Percentiles rank a stretch among this genome's conserved stretches.
These are phyloP conservation scores for Talinum fruticosum DNA, from an alignment of 148 eudicot species.

Conservation along the genomic window DNA sequence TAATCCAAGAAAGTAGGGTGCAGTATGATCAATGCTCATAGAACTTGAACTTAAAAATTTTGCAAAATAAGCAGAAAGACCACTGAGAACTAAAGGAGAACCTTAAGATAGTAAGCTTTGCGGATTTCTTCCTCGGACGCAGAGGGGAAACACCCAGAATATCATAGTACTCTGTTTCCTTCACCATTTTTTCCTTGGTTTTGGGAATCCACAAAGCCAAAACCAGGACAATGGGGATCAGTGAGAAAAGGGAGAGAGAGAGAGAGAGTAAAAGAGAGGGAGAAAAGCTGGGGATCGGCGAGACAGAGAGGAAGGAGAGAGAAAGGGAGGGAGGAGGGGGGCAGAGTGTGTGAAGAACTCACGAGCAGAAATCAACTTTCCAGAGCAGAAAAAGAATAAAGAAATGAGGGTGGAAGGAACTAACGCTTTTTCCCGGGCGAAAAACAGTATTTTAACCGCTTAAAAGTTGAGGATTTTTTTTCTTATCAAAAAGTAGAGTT, in stretches of 20 bases:
- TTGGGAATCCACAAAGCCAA: not conserved
- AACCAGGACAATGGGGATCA: conserved; percentile 10
- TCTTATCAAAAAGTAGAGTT: too few relatives aligned
- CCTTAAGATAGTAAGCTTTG: conserved; percentile 94
- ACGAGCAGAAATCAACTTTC: conserved; percentile 58
- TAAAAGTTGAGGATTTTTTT: conserved; percentile 14
- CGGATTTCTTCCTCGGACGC: conserved; percentile 83
- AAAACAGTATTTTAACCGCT: conserved; percentile 69
- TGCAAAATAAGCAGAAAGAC: not conserved
- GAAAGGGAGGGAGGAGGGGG: not conserved
- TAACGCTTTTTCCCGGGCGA: conserved; percentile 64
- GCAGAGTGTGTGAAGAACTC: conserved; percentile 21
- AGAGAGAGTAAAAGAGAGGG: conserved; percentile 5
- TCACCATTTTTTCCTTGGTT: conserved; percentile 41
- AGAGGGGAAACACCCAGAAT: conserved; percentile 65
- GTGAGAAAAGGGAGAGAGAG: conserved; percentile 14
- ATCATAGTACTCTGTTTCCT: conserved; percentile 84
- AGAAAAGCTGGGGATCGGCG: conserved; percentile 9
- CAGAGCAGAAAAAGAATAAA: conserved; percentile 46
- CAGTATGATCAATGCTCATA: not conserved
- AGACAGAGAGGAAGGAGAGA: not conserved
- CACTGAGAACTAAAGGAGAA: conserved; percentile 7
- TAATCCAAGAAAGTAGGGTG: not conserved
- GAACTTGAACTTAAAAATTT: not conserved
- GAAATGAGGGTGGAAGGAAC: conserved; percentile 20